These are phyloP conservation scores for Blastomyces parvus DNA, from an alignment of 2,329 filamentous ascomycete genomes.

Conservation along the genomic window DNA sequence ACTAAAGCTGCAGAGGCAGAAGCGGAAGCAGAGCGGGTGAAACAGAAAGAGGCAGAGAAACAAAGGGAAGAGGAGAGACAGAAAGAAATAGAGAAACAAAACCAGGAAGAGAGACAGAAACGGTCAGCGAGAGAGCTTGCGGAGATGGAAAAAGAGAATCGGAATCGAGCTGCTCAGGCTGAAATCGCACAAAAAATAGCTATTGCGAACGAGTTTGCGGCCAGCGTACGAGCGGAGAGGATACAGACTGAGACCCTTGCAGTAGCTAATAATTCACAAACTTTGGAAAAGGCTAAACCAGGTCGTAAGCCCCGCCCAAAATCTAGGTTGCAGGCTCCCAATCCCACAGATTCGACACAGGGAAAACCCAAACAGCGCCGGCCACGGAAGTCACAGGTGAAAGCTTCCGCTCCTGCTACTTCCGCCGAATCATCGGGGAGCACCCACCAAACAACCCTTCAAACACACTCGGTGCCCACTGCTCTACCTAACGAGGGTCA, in stretches of 20 bases:
- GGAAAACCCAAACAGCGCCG: background rate
- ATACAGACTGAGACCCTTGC: background rate
- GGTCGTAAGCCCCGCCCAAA: conserved; percentile 8
- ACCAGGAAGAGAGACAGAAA: conserved; percentile 16
- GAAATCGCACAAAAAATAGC: conserved; percentile 11
- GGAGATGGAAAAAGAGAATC: conserved; percentile 15
- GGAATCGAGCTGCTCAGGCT: conserved; percentile 15
- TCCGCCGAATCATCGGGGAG: background rate
- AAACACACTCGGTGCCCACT: background rate
- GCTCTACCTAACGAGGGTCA: background rate
- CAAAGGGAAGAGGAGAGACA: conserved; percentile 15
- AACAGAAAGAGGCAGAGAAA: conserved; percentile 16
- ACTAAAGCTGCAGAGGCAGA: conserved; percentile 27
- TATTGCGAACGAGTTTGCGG: conserved; percentile 4
- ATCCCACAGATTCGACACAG: background rate
- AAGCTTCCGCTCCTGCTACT: background rate
- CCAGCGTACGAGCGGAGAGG: background rate
- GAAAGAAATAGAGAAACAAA: conserved; percentile 14
- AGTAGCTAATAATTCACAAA: conserved; percentile 8
- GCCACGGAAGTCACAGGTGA: too few species aligned
- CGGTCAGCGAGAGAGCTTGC: conserved; percentile 13
- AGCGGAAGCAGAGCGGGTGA: conserved; percentile 22
- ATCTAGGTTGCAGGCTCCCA: background rate
- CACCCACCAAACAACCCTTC: background rate
- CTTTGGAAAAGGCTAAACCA: background rate